These are phyloP conservation scores for Magnusiomyces magnusii DNA, from an alignment of 1,139 yeast genomes.

Conservation along the genomic window DNA sequence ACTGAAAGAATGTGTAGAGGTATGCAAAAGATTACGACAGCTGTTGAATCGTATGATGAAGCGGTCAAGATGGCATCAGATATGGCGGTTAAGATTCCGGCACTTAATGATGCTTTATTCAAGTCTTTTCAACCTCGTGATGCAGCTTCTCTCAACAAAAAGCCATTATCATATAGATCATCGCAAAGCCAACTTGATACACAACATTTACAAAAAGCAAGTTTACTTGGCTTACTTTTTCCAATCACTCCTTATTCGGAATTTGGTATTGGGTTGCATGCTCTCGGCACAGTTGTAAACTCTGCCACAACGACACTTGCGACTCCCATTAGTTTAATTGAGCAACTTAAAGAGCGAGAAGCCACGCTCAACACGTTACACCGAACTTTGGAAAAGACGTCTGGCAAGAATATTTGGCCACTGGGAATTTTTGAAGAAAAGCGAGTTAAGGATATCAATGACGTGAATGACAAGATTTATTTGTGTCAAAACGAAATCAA, in stretches of 20 bases:
- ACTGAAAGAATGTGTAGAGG: background rate
- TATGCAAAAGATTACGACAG: background rate
- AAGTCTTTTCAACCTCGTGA: background rate
- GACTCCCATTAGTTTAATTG: constrained; percentile 24
- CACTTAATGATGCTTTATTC: background rate
- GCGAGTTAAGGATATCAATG: constrained; percentile 30
- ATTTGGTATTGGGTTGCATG: background rate
- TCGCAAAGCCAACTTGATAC: background rate
- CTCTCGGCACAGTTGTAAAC: background rate
- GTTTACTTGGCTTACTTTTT: background rate
- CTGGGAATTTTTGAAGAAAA: constrained; percentile 34
- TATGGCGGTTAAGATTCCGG: background rate
- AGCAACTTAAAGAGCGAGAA: constrained; percentile 4
- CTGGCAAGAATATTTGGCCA: constrained; percentile 30
- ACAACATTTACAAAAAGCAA: background rate
- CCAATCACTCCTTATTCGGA: background rate
- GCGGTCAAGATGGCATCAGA: background rate
- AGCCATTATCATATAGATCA: no score
- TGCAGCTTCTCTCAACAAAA: background rate
- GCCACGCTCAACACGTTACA: background rate
- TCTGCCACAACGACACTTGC: constrained; percentile 17
- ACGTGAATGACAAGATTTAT: constrained; percentile 28
- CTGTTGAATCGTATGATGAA: background rate
- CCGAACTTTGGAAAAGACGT: constrained; percentile 23
- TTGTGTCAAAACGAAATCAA: constrained; percentile 27